Evolutionary conservation across 139 green algal genomes (phyloP), one percentile per base, ranked within the genome.

Genomic region (Helicosporidium sp.): DNA sequence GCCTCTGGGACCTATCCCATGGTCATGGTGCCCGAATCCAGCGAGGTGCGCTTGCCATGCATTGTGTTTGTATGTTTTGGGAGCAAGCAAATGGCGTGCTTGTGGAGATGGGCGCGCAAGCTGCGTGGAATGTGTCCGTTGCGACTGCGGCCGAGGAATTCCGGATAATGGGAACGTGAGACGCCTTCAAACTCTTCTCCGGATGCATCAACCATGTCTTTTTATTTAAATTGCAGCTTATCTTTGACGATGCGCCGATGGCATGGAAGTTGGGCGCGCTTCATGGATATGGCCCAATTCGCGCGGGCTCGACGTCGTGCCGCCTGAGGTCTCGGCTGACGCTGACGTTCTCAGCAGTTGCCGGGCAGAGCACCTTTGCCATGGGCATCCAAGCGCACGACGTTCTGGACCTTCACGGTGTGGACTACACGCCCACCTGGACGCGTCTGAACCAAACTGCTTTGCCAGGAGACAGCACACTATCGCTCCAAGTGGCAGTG

Each of bases 361-460:
- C 35, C 2, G 46, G 54, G 8, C 44, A 62, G 17, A 27, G 60
- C 24, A 24, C 40, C 3, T 36, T 43, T 44, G 58, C 33, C 27
- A 43, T 66, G n/a, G 25, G 29, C 37, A 52, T 66, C 28, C 31
- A 19, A 10, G n/a, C 25, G 22, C 40, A 40, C 3, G 58, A 52
- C 16, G 22, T 24, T 17, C 48, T 75, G 18, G 65, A 77, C 41
- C 50, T 75, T 34, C 69, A 77, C 29, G 69, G 69, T 16, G 43
- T 46, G 13, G 17, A 41, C 17, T 75, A 50, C 55, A 43, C 25
- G 13, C 69, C 69, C 40, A 77, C 69, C 10, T 77, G 69, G 69
- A 75, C 69, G 0, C 58, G 69, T 17, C 58, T 77, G 26, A 34
- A 52, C 0, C 26, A 48, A 45, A 67, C 49, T 36, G 56, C 49